Evolutionary conservation across 2,329 filamentous ascomycete species (phyloP), one percentile per base, ranked within the genome.

Genomic region (Nigrograna mackinnonii): DNA sequence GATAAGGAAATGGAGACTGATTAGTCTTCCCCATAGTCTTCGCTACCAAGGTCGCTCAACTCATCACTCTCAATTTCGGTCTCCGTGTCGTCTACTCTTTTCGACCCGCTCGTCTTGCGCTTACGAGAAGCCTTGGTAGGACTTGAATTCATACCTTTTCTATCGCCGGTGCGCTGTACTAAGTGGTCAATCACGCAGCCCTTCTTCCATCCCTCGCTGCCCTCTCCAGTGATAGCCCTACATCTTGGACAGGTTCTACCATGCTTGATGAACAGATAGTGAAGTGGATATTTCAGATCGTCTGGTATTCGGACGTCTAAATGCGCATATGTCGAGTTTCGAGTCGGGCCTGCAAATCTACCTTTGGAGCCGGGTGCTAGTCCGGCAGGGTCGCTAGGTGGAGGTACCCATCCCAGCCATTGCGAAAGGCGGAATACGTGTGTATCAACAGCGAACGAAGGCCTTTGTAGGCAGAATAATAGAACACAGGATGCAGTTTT

Each of bases 401-500:
- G 62, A 1, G 82, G 82, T 1, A 84, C 70, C 82, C 83, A 85
- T 18, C 77, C 76, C 0, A 86, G 72, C 74, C 83, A 83, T 39
- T 79, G 78, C 51, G 75, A 79, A 12, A 85, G 74, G 2, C 83
- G 78, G 56, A 84, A 85, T 45, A 85, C 82, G 60, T 86, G 83
- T 1, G 83, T 86, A 50, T 86, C 83, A 6, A 85, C 83, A 0
- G 83, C 83, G 50, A 86, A 85, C 41, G 74, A 78, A 2, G 83
- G 82, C 0, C 82, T 75, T 52, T 82, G 79, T 5, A 86, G 72
- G 55, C 82, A 85, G 67, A 86, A 85, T 2, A 85, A 72, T 5
- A 82, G 66, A 4, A 86, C 83, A 49, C 83, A 86, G 2, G 80
- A 80, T 3, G 83, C 83, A 0, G 82, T 85, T 56, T 86, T 86